Conservation (phyloP, 2,329 filamentous ascomycete genomes). For the Diaporthe eres region DNA sequence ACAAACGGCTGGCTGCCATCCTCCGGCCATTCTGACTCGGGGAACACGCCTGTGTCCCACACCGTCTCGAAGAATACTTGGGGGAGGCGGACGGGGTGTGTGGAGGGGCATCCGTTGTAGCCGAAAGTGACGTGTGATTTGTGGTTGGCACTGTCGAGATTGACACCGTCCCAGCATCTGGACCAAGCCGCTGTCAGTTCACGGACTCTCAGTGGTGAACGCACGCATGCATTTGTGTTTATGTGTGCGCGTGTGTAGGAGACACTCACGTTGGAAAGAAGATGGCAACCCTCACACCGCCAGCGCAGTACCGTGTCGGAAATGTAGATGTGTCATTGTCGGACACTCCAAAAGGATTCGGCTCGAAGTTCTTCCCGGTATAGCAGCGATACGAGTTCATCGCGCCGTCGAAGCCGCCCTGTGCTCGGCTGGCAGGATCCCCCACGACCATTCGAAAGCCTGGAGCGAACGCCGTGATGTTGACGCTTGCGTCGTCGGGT, state of each 20-base stretch:
- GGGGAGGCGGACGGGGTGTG: slow-evolving; percentile 47
- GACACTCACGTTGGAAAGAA: slow-evolving; percentile 25
- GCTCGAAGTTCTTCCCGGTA: slow-evolving; percentile 50
- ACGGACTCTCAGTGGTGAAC: fast-evolving
- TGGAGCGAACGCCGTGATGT: slow-evolving; percentile 54
- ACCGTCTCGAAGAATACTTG: slow-evolving; percentile 48
- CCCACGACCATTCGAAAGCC: slow-evolving; percentile 61
- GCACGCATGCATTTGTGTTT: background rate
- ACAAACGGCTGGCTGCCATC: slow-evolving; percentile 52
- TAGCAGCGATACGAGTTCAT: slow-evolving; percentile 55
- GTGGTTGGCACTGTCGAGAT: slow-evolving; percentile 63
- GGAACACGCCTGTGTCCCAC: slow-evolving; percentile 47
- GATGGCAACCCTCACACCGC: slow-evolving; percentile 50
- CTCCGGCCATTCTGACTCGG: slow-evolving; percentile 44
- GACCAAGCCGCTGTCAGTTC: background rate
- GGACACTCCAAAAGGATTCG: slow-evolving; percentile 44
- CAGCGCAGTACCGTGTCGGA: slow-evolving; percentile 51
- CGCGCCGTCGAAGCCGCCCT: slow-evolving; percentile 45
- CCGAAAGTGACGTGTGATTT: slow-evolving; percentile 62
- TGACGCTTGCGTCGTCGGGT: slow-evolving; percentile 14
- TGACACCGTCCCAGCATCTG: slow-evolving; percentile 68
- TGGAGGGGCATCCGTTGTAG: slow-evolving; percentile 45
- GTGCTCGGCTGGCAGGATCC: slow-evolving; percentile 51
- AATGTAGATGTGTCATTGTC: slow-evolving; percentile 56
- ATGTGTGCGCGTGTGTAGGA: background rate